These are phyloP conservation scores for Bolboschoenus planiculmis DNA, from an alignment of 176 grass and related monocot genomes.

Conservation along the genomic window DNA sequence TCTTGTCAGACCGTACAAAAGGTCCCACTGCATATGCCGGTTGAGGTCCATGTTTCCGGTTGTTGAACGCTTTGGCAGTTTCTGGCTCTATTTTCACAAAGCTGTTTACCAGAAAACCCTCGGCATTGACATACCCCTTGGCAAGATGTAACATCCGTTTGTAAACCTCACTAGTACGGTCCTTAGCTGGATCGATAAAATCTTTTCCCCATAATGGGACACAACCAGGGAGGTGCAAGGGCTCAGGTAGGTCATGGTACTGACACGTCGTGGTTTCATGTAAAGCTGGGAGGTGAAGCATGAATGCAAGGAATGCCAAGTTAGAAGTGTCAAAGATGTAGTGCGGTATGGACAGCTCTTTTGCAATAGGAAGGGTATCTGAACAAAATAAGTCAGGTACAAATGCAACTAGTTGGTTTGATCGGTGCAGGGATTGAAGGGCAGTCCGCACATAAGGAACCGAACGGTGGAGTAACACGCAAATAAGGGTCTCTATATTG, in stretches of 20 bases:
- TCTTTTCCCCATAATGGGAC: slow-evolving; percentile 26
- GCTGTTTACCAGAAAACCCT: slow-evolving; percentile 43
- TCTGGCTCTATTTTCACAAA: slow-evolving; percentile 41
- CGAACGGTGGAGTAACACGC: neutral
- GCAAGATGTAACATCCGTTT: neutral
- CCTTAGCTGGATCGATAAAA: neutral
- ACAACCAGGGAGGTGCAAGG: slow-evolving; percentile 33
- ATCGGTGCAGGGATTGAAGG: slow-evolving; percentile 10
- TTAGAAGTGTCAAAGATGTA: slow-evolving; percentile 28
- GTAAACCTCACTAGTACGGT: slow-evolving; percentile 19
- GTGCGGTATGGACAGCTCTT: slow-evolving; percentile 18
- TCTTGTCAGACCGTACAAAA: neutral
- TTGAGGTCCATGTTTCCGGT: slow-evolving; percentile 18
- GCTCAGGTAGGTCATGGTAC: slow-evolving; percentile 32
- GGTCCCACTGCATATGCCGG: slow-evolving; percentile 42
- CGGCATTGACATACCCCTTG: slow-evolving; percentile 14
- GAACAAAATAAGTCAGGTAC: slow-evolving; percentile 24
- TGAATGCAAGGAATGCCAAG: neutral
- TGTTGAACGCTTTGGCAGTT: slow-evolving; percentile 3
- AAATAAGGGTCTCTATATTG: neutral
- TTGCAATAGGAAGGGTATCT: slow-evolving; percentile 17
- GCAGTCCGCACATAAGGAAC: neutral
- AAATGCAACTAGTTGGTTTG: slow-evolving; percentile 21
- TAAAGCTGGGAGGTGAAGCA: slow-evolving; percentile 22
- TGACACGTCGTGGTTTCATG: slow-evolving; percentile 21